Evolutionary conservation across 371 early-diverging fungal species (phyloP).

Genomic region (Mycotypha africana): DNA sequence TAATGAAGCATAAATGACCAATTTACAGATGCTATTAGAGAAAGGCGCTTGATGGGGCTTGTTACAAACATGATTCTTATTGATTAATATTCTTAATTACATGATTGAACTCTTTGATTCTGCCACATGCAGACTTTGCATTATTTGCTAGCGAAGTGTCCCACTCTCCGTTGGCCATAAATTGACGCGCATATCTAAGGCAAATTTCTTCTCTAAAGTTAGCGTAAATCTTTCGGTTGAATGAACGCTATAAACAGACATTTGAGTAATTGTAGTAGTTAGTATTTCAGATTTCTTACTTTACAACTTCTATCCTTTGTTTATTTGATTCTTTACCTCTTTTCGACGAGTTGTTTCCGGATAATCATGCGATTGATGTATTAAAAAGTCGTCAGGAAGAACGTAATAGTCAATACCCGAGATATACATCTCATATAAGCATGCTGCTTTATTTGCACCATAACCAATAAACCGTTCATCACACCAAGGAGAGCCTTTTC

Average conservation of each 20-base stretch:
- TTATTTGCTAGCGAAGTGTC: slow-evolving; percentile 42
- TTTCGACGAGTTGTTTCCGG: slow-evolving; percentile 53
- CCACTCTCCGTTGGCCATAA: slow-evolving; percentile 47
- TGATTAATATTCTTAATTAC: slow-evolving; percentile 4
- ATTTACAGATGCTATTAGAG: no score
- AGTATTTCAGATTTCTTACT: no score
- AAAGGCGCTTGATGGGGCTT: no score
- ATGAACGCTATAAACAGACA: slow-evolving; percentile 44
- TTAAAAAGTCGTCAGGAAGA: slow-evolving; percentile 58
- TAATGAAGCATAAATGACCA: no score
- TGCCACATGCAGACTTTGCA: slow-evolving; percentile 44
- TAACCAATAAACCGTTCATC: slow-evolving; percentile 72
- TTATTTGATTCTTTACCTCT: slow-evolving; percentile 40
- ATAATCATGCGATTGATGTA: slow-evolving; percentile 61
- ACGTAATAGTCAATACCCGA: slow-evolving; percentile 64
- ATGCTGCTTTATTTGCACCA: slow-evolving; percentile 71
- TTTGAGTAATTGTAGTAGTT: no score
- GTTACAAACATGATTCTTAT: no score
- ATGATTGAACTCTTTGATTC: slow-evolving; percentile 40
- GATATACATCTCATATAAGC: slow-evolving; percentile 62
- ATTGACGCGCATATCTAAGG: slow-evolving; percentile 52
- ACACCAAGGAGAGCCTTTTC: slow-evolving; percentile 61
- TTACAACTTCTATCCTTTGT: no score
- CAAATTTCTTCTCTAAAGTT: slow-evolving; percentile 65
- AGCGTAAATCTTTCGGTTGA: slow-evolving; percentile 55